Evolutionary conservation across 352 stramenopile genomes (phyloP), one percentile per base, ranked within the genome.

Genomic region (Peronospora farinosa): DNA sequence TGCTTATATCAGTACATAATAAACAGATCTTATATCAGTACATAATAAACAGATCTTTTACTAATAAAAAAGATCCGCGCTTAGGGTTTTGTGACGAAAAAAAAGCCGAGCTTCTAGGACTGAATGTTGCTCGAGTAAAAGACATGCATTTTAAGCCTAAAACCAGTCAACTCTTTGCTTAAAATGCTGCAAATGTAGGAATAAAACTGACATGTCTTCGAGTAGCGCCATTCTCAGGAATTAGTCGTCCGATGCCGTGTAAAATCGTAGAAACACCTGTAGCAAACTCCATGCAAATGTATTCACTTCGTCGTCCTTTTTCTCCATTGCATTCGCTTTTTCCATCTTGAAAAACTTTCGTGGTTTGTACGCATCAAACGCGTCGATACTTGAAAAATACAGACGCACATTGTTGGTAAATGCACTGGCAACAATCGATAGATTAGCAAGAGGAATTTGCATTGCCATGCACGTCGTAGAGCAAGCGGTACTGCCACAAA

Each of bases 381-480:
- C 65, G 27, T 81, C 67, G 15, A 48, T 19, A 15, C 33, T 68
- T 12, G 56, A n/a, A 30, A 81, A 81, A 43, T 61, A 66, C 46
- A 69, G 30, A 35, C 67, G 58, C 13, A 70, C 55, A 27, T 76
- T 52, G 47, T 82, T 82, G 3, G 65, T 71, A 39, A 82, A 82
- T 37, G 68, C 68, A 16, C 65, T 75, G 7, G 71, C 56, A 38
- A 82, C 49, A 28, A 75, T 63, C 0, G 71, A 71, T 51, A 59
- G 60, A 57, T 76, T 74, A 5, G 40, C 36, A n/a, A 42, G 19
- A 4, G 56, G 50, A n/a, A 63, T 72, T 23, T 76, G 68, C 66
- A 82, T 75, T 5, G 62, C 63, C 50, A 86, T 77, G 40, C 74
- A 86, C n/a, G 74, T 78, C 35, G 47, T 69, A 2, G 60, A 55